phyloP scores from a whole-genome alignment of 2,329 filamentous ascomycete species.

The Clarireedia hainanense region DNA sequence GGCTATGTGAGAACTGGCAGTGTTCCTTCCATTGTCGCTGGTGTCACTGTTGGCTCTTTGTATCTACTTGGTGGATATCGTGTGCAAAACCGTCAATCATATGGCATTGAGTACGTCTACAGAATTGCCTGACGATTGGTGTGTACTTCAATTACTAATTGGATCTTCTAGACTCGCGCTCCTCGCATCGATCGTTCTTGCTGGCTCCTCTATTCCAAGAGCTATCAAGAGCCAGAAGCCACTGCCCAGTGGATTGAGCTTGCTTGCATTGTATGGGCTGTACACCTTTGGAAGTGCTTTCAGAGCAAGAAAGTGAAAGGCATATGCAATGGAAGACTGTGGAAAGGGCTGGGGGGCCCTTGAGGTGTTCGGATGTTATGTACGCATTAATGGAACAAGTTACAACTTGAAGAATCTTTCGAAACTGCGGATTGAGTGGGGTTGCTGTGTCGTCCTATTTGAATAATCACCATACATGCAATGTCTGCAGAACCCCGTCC shows the following conservation, averaged over 20 bases:
- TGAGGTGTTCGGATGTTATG: background rate
- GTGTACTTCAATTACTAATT: background rate
- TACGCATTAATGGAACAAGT: background rate
- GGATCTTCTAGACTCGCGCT: conserved; percentile 51
- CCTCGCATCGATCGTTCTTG: conserved; percentile 78
- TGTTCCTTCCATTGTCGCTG: conserved; percentile 77
- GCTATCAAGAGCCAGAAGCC: conserved; percentile 80
- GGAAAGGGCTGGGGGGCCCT: background rate
- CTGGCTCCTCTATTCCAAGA: conserved; percentile 74
- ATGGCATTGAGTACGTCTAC: conserved; percentile 59
- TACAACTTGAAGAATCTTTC: background rate
- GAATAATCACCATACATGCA: too few species aligned
- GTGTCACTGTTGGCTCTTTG: conserved; percentile 69
- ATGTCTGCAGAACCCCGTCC: too few species aligned
- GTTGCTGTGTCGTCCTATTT: too few species aligned
- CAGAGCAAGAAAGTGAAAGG: conserved; percentile 27
- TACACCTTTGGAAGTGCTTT: conserved; percentile 71
- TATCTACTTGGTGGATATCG: conserved; percentile 75
- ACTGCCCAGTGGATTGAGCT: conserved; percentile 70
- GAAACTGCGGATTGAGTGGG: background rate
- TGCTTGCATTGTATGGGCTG: conserved; percentile 72
- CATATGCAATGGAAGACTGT: conserved; percentile 15
- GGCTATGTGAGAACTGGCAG: conserved; percentile 83
- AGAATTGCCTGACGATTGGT: background rate
- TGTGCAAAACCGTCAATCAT: conserved; percentile 65